Base-by-base conservation (phyloP, 2,329 filamentous ascomycete species). In the Talaromyces atroroseus region DNA sequence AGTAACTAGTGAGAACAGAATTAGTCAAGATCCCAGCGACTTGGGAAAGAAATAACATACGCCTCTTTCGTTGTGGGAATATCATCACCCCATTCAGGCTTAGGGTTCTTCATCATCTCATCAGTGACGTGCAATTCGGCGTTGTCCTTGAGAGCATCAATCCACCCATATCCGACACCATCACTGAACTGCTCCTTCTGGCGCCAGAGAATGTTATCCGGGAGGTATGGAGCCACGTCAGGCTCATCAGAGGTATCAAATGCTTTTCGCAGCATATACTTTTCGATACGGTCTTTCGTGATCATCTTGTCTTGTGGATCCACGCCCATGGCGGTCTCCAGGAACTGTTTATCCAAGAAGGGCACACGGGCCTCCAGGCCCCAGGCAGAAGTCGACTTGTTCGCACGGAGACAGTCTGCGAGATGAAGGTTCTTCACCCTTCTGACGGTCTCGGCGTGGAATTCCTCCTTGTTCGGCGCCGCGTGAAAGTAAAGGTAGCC, bases 161-260 rank as follows among this genome's bases (percentile, higher is more conserved):
- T 99, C 94, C 94, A 99, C 61, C 94, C 92, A 78, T 99, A 99
- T 57, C 94, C 94, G 57, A 99, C 94, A 71, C 94, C 95, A 68
- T 99, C 95, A 58, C 88, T 95, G 80, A 99, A 99, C 78, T 99
- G 94, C 80, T 99, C 94, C 85, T 99, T 99, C 77, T 99, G 95
- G 71, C 95, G 84, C 89, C 90, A 99, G 56, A 99, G 85, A 65
- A 99, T 99, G 72, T 92, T 85, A 18, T 96, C 87, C 7, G 95
- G 94, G n/a, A 99, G 84, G 78, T 97, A 99, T 10, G 94, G 86
- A 64, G 88, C 77, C 49, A 81, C 83, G 49, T 81, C 85, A 16
- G 92, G 90, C 75, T 96, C 89, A 69, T 92, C 90, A 49, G 82
- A 84, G 29, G 91, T 96, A 76, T 99, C 94, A 71, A 99, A 99